Evolutionary conservation across 257 asterid species (phyloP).

Genomic region (Jacaranda mimosifolia): DNA sequence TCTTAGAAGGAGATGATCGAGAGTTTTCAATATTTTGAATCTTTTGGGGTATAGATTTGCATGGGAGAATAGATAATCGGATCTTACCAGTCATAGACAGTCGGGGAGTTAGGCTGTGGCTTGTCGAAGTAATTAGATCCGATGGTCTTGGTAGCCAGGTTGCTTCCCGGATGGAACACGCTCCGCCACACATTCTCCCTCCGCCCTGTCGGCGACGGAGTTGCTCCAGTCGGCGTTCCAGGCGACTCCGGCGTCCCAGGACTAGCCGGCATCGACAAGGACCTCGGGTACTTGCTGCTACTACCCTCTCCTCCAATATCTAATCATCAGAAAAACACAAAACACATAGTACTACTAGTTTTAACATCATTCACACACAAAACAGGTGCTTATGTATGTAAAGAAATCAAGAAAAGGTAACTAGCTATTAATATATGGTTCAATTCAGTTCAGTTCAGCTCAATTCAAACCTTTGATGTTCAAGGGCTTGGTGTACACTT

Average conservation of each 20-base stretch:
- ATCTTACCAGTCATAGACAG: constrained; percentile 94
- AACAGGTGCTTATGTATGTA: neutral
- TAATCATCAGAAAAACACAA: constrained; percentile 31
- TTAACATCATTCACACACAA: neutral
- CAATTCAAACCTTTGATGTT: constrained; percentile 51
- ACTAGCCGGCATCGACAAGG: constrained; percentile 68
- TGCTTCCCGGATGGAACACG: constrained; percentile 97
- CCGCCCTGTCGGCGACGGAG: constrained; percentile 65
- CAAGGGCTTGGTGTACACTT: constrained; percentile 52
- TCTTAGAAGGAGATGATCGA: too few relatives aligned
- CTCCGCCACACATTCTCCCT: constrained; percentile 96
- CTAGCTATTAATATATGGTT: too few relatives aligned
- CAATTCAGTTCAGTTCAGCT: neutral
- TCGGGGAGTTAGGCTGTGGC: constrained; percentile 91
- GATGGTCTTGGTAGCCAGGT: constrained; percentile 68
- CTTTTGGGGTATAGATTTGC: too few relatives aligned
- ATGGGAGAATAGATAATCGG: neutral
- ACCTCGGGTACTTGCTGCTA: constrained; percentile 57
- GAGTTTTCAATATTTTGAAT: too few relatives aligned
- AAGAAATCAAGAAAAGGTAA: neutral
- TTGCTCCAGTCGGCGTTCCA: constrained; percentile 53
- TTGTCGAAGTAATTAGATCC: constrained; percentile 84
- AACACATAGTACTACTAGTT: neutral
- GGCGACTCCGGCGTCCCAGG: constrained; percentile 64
- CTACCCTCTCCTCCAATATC: constrained; percentile 55